Evolutionary conservation across 495 filamentous ascomycete species (phyloP).

Genomic region (Bacidia gigantensis): DNA sequence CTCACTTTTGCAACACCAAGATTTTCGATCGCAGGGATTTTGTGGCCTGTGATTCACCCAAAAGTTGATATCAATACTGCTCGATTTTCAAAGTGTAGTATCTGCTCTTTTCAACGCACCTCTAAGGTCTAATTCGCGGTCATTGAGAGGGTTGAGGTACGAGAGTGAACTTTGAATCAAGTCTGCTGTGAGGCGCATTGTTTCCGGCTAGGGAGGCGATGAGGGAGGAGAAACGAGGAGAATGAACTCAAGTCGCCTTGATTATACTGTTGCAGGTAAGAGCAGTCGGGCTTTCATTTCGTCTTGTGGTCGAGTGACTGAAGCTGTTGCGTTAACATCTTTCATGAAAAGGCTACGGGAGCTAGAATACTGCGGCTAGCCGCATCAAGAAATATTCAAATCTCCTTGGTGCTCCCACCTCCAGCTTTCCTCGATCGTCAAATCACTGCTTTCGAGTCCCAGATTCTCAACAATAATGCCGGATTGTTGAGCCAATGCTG

Average conservation of each 20-base stretch:
- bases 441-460: too few species aligned
- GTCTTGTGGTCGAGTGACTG: too few species aligned
- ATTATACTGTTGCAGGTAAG: background rate
- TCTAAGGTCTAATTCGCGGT: constrained; percentile 98
- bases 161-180: constrained; percentile 82
- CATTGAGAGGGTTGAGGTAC: constrained; percentile 94
- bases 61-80: constrained; percentile 69
- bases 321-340: too few species aligned
- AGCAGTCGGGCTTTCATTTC: too few species aligned
- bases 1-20: constrained; percentile 83
- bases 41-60: constrained; percentile 67
- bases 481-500: too few species aligned
- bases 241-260: background rate
- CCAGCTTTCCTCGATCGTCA: too few species aligned
- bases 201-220: background rate
- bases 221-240: background rate
- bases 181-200: constrained; percentile 89
- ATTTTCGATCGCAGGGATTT: constrained; percentile 96
- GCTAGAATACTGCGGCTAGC: too few species aligned
- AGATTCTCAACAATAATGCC: too few species aligned
- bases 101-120: constrained; percentile 99
- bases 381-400: too few species aligned
- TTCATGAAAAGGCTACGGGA: too few species aligned
- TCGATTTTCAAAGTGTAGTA: constrained; percentile 70
- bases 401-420: too few species aligned